These are phyloP conservation scores for Globisporangium cylindrosporum DNA, from an alignment of 352 stramenopile species.

Conservation along the genomic window DNA sequence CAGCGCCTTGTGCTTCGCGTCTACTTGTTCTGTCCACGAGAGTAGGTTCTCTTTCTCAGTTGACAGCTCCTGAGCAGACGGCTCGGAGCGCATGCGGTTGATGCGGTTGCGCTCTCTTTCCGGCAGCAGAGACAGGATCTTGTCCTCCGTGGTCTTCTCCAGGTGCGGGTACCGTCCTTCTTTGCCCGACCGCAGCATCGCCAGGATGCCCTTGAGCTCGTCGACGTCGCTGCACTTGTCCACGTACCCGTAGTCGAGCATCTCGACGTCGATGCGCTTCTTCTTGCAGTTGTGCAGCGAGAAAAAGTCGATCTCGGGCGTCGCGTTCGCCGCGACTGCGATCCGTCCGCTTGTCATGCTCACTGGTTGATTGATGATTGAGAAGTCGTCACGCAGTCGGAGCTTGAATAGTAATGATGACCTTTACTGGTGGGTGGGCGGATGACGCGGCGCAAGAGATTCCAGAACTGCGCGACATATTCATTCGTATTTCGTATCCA, in stretches of 20 bases:
- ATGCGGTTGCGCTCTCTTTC: conserved; percentile 76
- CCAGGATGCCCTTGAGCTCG: conserved; percentile 87
- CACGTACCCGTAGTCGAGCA: conserved; percentile 93
- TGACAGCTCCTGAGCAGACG: conserved; percentile 51
- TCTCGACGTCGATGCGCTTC: conserved; percentile 75
- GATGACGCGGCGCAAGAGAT: neutral
- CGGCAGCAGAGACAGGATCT: conserved; percentile 78
- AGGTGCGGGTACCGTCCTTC: conserved; percentile 89
- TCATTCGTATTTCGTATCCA: neutral
- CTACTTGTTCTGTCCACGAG: conserved; percentile 59
- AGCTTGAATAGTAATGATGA: neutral
- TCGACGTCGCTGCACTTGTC: conserved; percentile 76
- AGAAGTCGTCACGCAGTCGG: neutral
- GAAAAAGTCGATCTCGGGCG: conserved; percentile 64
- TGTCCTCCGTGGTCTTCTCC: conserved; percentile 74
- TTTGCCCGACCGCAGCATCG: conserved; percentile 82
- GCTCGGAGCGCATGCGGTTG: conserved; percentile 52
- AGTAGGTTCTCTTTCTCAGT: conserved; percentile 59
- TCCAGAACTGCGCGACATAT: neutral
- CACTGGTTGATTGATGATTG: neutral
- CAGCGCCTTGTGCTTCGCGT: conserved; percentile 51
- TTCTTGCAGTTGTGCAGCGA: conserved; percentile 69
- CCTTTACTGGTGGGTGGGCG: neutral
- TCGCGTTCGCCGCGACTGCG: conserved; percentile 3
- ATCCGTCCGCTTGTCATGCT: conserved; percentile 10